Percentiles rank a stretch among this genome's conserved stretches.
These are phyloP conservation scores for Chlamydomonas sp. DNA, from an alignment of 139 green algal genomes.

Conservation along the genomic window DNA sequence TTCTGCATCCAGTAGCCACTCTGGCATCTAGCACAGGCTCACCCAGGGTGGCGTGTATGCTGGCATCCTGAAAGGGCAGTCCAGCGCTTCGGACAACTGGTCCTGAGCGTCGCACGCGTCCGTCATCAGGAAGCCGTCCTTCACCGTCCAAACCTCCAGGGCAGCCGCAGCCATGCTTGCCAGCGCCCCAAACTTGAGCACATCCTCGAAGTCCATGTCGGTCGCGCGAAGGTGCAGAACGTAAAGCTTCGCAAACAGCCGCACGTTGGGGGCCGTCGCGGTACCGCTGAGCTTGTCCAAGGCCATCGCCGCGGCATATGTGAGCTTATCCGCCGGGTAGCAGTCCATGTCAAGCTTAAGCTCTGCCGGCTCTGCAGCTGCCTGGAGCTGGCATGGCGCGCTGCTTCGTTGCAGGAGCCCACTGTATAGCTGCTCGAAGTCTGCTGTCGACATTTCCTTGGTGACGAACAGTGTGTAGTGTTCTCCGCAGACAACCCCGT, in stretches of 20 bases:
- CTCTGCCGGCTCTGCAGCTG: too few species aligned
- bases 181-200: neutral
- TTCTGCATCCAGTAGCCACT: too few species aligned
- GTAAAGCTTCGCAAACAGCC: slow-evolving; percentile 3
- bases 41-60: neutral
- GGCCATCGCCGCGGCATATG: neutral
- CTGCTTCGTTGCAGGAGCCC: too few species aligned
- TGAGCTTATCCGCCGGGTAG: neutral
- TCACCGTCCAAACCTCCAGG: slow-evolving; percentile 6
- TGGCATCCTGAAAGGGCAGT: neutral
- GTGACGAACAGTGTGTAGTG: too few species aligned
- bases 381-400: too few species aligned
- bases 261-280: slow-evolving; percentile 4
- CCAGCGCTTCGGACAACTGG: neutral
- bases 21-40: too few species aligned
- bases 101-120: neutral
- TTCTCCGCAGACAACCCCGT: too few species aligned
- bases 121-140: neutral
- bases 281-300: neutral
- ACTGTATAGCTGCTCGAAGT: too few species aligned
- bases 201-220: neutral
- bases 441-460: too few species aligned
- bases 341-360: too few species aligned
- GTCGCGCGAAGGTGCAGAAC: neutral
- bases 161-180: slow-evolving; percentile 4